A percentile compares a stretch with the other conserved stretches of the same genome.
These are phyloP conservation scores for Saccharomycopsis sp. DNA, from an alignment of 805 yeast genomes.

Conservation along the genomic window DNA sequence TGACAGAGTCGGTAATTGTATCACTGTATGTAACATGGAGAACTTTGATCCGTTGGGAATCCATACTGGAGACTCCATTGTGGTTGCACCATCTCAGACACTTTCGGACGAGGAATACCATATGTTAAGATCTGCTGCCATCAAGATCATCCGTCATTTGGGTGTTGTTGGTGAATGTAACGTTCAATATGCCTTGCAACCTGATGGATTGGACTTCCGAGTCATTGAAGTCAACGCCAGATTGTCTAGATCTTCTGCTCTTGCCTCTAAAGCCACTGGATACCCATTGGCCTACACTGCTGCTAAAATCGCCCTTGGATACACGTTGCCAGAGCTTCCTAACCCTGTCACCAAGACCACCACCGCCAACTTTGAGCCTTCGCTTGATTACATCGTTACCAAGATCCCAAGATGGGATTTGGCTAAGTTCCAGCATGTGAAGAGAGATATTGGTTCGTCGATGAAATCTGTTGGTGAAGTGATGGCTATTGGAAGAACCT, in stretches of 20 bases:
- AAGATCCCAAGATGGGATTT: slow-evolving; percentile 99
- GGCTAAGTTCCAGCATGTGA: slow-evolving; percentile 90
- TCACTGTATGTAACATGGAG: slow-evolving; percentile 98
- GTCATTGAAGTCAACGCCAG: slow-evolving; percentile 98
- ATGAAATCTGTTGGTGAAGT: slow-evolving; percentile 99
- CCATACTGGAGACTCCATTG: slow-evolving; percentile 98
- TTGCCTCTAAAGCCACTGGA: slow-evolving; percentile 98
- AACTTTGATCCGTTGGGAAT: slow-evolving; percentile 97
- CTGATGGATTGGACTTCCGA: slow-evolving; percentile 91
- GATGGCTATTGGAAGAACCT: slow-evolving; percentile 97
- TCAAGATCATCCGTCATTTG: slow-evolving; percentile 92
- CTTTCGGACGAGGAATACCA: slow-evolving; percentile 95
- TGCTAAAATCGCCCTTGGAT: slow-evolving; percentile 92
- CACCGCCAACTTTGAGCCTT: slow-evolving; percentile 94
- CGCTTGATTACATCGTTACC: slow-evolving; percentile 92
- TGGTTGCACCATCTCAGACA: slow-evolving; percentile 98
- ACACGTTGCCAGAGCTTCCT: slow-evolving; percentile 90
- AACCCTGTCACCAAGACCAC: slow-evolving; percentile 96
- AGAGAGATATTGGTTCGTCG: slow-evolving; percentile 87
- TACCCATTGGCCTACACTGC: slow-evolving; percentile 98
- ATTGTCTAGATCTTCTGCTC: slow-evolving; percentile 92
- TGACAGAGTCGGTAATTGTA: slow-evolving; percentile 93
- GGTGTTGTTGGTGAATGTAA: slow-evolving; percentile 99
- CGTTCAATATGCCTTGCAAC: slow-evolving; percentile 93
- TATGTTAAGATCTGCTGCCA: slow-evolving; percentile 96